Evolutionary conservation across 352 stramenopile species (phyloP).

Genomic region (Globisporangium cederbergense): DNA sequence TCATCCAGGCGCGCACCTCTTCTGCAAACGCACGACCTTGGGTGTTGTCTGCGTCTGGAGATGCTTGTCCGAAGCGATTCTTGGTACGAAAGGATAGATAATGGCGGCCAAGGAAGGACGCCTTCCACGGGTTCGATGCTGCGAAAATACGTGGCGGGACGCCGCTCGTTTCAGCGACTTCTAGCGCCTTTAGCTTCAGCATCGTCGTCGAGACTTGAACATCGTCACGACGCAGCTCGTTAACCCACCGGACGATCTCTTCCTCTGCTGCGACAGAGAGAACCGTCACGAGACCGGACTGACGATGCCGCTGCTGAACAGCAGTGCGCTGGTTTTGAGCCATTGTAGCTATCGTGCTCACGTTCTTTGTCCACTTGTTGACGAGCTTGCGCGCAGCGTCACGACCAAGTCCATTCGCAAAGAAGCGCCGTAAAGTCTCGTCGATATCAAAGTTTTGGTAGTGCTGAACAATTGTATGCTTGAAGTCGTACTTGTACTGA

Average conservation of each 20-base stretch:
- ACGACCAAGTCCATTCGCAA: conserved; percentile 1
- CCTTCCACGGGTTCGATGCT: conserved; percentile 5
- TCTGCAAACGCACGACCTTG: neutral
- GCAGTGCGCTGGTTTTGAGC: neutral
- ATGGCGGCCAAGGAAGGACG: conserved; percentile 18
- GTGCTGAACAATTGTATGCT: conserved; percentile 14
- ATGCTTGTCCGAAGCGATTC: conserved; percentile 16
- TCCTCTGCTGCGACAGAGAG: conserved; percentile 20
- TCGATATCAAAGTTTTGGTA: conserved; percentile 10
- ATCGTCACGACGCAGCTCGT: conserved; percentile 15
- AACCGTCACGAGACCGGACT: conserved; percentile 2
- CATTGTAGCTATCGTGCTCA: neutral
- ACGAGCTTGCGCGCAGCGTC: conserved; percentile 5
- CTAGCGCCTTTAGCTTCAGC: conserved; percentile 18
- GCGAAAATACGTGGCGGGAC: conserved; percentile 7
- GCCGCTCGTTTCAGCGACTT: conserved; percentile 9
- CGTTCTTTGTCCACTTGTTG: conserved; percentile 9
- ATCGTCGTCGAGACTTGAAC: conserved; percentile 25
- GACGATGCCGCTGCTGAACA: neutral
- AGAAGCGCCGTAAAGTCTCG: conserved; percentile 1
- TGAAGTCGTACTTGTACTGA: conserved; percentile 24
- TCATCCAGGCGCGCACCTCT: conserved; percentile 10
- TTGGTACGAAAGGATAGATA: conserved; percentile 13
- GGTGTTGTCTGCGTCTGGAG: conserved; percentile 3
- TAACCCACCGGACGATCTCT: conserved; percentile 23